phyloP scores from a whole-genome alignment of 495 filamentous ascomycete species.

The Astrothelium subdiscretum region DNA sequence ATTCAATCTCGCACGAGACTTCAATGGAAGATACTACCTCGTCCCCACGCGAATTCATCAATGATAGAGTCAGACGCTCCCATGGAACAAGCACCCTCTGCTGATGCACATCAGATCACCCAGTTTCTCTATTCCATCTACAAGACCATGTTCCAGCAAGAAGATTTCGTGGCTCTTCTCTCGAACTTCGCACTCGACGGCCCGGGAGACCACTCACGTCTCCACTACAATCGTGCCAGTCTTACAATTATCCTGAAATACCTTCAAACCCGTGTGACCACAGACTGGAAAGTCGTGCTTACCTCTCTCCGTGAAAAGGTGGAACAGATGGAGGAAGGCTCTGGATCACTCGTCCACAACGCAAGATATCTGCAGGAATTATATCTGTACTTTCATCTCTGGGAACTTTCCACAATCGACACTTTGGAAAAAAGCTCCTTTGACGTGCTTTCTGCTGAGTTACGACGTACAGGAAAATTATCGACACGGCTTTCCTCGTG shows the following conservation, averaged over 20 bases:
- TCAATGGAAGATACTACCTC: neutral
- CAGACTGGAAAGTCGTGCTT: constrained; percentile 28
- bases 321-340: constrained; percentile 16
- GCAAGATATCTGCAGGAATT: constrained; percentile 20
- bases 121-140: constrained; percentile 29
- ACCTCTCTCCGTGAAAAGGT: constrained; percentile 18
- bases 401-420: neutral
- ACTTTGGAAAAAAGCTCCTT: neutral
- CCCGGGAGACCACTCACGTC: neutral
- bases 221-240: constrained; percentile 31
- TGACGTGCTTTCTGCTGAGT: neutral
- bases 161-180: constrained; percentile 16
- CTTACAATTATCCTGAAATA: constrained; percentile 29
- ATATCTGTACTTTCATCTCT: neutral
- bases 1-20: constrained; percentile 4
- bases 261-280: constrained; percentile 17
- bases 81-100: neutral
- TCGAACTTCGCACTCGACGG: constrained; percentile 6
- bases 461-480: too few relatives aligned
- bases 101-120: constrained; percentile 26
- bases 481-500: neutral
- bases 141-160: constrained; percentile 33
- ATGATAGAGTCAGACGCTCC: neutral
- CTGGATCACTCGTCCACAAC: constrained; percentile 16
- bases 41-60: neutral